Base-by-base conservation (phyloP, 2,329 filamentous ascomycete species). In the Ophiocordyceps australis region DNA sequence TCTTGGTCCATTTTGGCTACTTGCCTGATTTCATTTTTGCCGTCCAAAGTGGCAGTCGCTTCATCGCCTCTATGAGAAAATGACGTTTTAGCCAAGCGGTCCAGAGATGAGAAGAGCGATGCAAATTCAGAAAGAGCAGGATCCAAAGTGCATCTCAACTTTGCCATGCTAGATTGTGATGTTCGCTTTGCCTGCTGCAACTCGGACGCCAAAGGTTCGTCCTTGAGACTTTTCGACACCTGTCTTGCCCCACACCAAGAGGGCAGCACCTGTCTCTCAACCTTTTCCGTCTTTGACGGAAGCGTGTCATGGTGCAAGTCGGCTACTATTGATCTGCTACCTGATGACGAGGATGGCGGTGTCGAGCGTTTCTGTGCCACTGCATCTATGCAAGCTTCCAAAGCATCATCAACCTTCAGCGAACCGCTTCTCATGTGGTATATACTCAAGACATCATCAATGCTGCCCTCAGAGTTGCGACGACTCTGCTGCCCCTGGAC, bases 81-180 rank as follows among this genome's bases (percentile, higher is more conserved):
- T 9, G 38, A 32, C 1, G 39, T 33, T 8, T 32, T 40, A 17
- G 37, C 35, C n/a, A 43, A 30, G 3, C 31, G 37, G 14, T 46
- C 38, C 23, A 45, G 38, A 2, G 39, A 41, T 8, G 38, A 37
- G n/a, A 43, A 34, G 7, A 42, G 24, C 13, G 43, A 41, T n/a
- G 40, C 38, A 27, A 41, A 35, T 12, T 49, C 42, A 5, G 38
- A 34, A 13, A 43, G 24, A 1, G 33, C 30, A 14, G 39, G 40
- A 15, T 41, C 40, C 5, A 44, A 20, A 2, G 33, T 30, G 22
- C 26, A 35, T 14, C 22, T 25, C 19, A 33, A 16, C 15, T 30
- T 36, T 7, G 28, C 21, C 9, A 33, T 14, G 17, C 32, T 33
- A 10, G 24, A 23, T 12, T 32, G 29, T 5, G 32, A 36, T 8